Evolutionary conservation across 495 filamentous ascomycete species (phyloP), one percentile per base, ranked within the genome.

Genomic region (Apodospora peruviana): DNA sequence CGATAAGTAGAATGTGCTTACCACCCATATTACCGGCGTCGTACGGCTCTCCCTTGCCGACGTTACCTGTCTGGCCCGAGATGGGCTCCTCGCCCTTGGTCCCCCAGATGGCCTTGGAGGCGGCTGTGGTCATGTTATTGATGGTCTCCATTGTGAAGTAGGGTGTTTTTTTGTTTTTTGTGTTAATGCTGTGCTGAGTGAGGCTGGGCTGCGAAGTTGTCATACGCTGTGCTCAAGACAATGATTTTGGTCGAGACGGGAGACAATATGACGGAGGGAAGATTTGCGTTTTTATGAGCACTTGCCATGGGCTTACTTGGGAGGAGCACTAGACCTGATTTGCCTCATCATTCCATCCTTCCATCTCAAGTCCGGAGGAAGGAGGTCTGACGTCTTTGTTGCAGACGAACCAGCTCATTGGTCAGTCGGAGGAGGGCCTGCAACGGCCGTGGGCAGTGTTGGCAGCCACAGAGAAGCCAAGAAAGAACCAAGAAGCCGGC

Each of bases 21-120:
- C 60, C 45, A 73, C 70, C 68, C 20, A 77, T 61, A 57, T 81
- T 83, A 43, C 79, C 79, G 19, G 72, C 73, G 50, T 83, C 79
- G 49, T 75, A 83, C 0, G 78, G 79, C 61, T 80, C 74, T n/a
- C 77, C 77, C 39, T 71, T 71, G n/a, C 65, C 60, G 12, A 72
- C 72, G 45, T 81, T 68, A 17, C 79, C 79, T 12, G 59, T 53
- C 38, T 70, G 60, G 35, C 80, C 79, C 22, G 73, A 76, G 40
- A 78, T 53, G 19, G 79, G 80, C 58, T 83, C 80, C 50, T 72
- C 36, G 39, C 62, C 43, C 43, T 48, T 52, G 40, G 72, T 69
- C 12, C 78, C 78, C 69, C 70, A 82, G 53, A 82, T 72, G 34
- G 64, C 68, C 44, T 70, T 71, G 37, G 69, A 68, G 21, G 75